A percentile compares a stretch with the other conserved stretches of the same genome.
phyloP scores from a whole-genome alignment of 1,284 basidiomycete genomes.

The Austroboletus niveus region DNA sequence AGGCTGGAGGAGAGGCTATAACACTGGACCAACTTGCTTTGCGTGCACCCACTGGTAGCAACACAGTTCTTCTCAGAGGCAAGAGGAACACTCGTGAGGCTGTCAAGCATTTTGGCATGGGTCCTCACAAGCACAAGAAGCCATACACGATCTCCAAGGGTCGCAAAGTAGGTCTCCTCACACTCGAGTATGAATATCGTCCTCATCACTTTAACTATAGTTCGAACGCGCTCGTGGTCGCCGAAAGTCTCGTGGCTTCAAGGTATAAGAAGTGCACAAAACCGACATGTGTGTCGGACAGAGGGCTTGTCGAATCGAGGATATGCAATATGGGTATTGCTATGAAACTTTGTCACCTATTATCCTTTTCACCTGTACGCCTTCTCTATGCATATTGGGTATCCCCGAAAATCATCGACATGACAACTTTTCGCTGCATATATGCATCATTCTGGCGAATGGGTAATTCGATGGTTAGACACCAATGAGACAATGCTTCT shows the following conservation, averaged over 20 bases:
- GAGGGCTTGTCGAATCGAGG: constrained; percentile 18
- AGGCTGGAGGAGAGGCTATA: constrained; percentile 92
- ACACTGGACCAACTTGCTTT: constrained; percentile 97
- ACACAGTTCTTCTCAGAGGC: constrained; percentile 92
- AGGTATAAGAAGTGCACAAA: constrained; percentile 58
- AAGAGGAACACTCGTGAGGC: constrained; percentile 93
- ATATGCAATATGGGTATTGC: constrained; percentile 28
- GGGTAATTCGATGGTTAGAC: not conserved
- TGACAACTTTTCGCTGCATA: not conserved
- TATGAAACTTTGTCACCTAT: constrained; percentile 20
- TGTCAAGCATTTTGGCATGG: constrained; percentile 96
- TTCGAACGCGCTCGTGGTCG: constrained; percentile 91
- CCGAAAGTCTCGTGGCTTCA: constrained; percentile 91
- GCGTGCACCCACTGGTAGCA: constrained; percentile 91
- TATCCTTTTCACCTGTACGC: constrained; percentile 20
- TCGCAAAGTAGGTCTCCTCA: constrained; percentile 65
- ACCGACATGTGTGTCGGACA: constrained; percentile 18
- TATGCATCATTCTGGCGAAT: not conserved
- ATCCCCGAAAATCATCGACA: constrained; percentile 12
- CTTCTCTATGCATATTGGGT: constrained; percentile 26
- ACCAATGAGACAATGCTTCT: not conserved
- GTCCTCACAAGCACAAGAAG: constrained; percentile 91
- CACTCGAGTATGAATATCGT: not conserved
- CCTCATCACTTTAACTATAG: constrained; percentile 35
- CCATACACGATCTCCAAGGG: constrained; percentile 94